A percentile compares a stretch with the other conserved stretches of the same genome.
These are phyloP conservation scores for Nidularia sp. DNA, from an alignment of 768 basidiomycete species.

Conservation along the genomic window DNA sequence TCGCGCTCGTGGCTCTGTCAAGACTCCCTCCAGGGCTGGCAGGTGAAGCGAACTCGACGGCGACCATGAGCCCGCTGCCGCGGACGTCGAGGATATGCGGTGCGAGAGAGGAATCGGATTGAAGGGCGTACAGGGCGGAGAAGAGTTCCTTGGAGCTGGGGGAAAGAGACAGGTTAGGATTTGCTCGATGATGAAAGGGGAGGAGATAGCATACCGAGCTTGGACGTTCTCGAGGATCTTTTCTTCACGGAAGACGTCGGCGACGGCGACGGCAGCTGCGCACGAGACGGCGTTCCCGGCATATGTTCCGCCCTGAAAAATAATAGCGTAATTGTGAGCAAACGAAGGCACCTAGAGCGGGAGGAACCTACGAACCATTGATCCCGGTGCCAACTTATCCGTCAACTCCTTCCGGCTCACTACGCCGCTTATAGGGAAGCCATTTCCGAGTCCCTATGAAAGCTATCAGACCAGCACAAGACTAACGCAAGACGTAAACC, in stretches of 20 bases:
- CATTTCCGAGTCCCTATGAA: constrained; percentile 75
- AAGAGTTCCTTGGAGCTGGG: constrained; percentile 72
- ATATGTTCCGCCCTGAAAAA: constrained; percentile 76
- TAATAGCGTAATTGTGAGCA: constrained; percentile 4
- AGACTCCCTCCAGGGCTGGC: constrained; percentile 27
- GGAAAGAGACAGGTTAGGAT: background rate
- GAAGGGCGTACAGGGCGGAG: constrained; percentile 51
- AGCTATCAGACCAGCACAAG: background rate
- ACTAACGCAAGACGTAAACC: background rate
- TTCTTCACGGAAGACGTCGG: constrained; percentile 74
- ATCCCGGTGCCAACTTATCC: constrained; percentile 71
- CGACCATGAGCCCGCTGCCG: constrained; percentile 90
- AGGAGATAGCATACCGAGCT: constrained; percentile 41
- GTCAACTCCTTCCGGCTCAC: constrained; percentile 78
- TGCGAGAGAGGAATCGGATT: constrained; percentile 43
- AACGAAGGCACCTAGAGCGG: constrained; percentile 6
- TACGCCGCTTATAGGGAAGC: constrained; percentile 89
- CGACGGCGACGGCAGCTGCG: constrained; percentile 84
- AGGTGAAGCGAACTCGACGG: constrained; percentile 71
- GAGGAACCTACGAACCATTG: constrained; percentile 45
- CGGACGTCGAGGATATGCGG: constrained; percentile 80
- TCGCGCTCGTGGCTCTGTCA: background rate
- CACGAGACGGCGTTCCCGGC: constrained; percentile 91
- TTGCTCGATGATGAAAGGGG: background rate
- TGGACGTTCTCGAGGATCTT: constrained; percentile 80